These are phyloP conservation scores for Chaetoceros tenuissimus DNA, from an alignment of 108 stramenopile species.

Conservation along the genomic window DNA sequence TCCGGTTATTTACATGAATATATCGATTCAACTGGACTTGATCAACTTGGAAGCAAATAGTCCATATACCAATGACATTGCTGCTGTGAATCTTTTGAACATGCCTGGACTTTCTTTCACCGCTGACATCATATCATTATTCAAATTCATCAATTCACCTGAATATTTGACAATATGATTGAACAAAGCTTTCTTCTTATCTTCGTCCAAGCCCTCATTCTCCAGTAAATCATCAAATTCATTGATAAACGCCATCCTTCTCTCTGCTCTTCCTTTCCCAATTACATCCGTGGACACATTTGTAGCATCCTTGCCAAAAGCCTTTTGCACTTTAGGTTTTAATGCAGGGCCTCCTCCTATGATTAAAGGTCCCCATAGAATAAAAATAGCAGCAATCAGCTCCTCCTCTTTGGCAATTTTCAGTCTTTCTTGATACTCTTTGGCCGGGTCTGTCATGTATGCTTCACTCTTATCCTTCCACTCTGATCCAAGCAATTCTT, in stretches of 20 bases:
- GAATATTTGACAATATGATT: not conserved
- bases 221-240: conserved; percentile 21
- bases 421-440: not conserved
- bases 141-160: not conserved
- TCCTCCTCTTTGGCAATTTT: conserved; percentile 5
- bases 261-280: conserved; percentile 19
- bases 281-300: conserved; percentile 24
- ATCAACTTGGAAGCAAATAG: too few relatives aligned
- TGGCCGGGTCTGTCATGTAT: conserved; percentile 9
- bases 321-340: conserved; percentile 23
- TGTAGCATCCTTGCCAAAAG: conserved; percentile 30
- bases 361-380: conserved; percentile 37
- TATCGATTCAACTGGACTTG: too few relatives aligned
- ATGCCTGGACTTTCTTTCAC: not conserved
- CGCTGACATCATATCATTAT: not conserved
- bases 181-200: not conserved
- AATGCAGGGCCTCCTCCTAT: conserved; percentile 40
- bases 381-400: conserved; percentile 30
- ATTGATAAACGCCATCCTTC: conserved; percentile 25
- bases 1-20: too few relatives aligned
- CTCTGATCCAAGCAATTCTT: conserved; percentile 10
- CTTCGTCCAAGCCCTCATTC: not conserved
- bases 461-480: conserved; percentile 12
- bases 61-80: too few relatives aligned
- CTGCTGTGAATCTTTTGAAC: too few relatives aligned